Evolutionary conservation across 768 basidiomycete species (phyloP), one percentile per base, ranked within the genome.

Genomic region (Suillus occidentalis): DNA sequence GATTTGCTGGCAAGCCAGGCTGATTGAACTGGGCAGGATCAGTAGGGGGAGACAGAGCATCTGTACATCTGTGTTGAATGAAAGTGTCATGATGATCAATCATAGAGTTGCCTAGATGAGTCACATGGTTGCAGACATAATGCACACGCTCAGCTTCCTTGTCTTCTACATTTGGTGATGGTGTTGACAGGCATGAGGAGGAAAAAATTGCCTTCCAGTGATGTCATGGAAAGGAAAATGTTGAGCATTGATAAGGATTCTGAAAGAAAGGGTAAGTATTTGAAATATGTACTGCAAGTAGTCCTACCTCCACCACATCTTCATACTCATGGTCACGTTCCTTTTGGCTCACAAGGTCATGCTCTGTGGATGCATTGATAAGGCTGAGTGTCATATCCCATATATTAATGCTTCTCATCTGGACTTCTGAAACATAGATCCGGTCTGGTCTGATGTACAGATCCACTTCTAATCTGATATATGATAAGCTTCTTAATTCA

Each of bases 301-400:
- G 2, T 76, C 84, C 73, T 72, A 94, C 91, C 76, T 97, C 95
- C 67, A 93, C 83, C 61, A 83, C 81, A 72, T 98, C 95, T 69
- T 97, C 95, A 89, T 94, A 97, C 59, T 87, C 84, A 58, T 88
- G 84, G 70, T 95, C 91, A 57, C 82, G 76, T 58, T 95, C 91
- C 72, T 89, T 90, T 74, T 89, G 88, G 59, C 80, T 80, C 75
- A 79, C 72, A 90, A 75, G 53, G 81, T 80, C 71, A 89, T 91
- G 73, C 90, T 84, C 72, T 84, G 83, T 56, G 81, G 82, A 63
- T 80, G 83, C 66, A 34, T 66, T 71, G 60, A 94, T 89, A 12
- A 81, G 77, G 2, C 81, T 80, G 58, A n/a, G n/a, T n/a, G n/a
- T n/a, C n/a, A n/a, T n/a, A n/a, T n/a, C n/a, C n/a, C n/a, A n/a